Base-by-base conservation (phyloP, 768 basidiomycete species). In the Termitomyces sp. region DNA sequence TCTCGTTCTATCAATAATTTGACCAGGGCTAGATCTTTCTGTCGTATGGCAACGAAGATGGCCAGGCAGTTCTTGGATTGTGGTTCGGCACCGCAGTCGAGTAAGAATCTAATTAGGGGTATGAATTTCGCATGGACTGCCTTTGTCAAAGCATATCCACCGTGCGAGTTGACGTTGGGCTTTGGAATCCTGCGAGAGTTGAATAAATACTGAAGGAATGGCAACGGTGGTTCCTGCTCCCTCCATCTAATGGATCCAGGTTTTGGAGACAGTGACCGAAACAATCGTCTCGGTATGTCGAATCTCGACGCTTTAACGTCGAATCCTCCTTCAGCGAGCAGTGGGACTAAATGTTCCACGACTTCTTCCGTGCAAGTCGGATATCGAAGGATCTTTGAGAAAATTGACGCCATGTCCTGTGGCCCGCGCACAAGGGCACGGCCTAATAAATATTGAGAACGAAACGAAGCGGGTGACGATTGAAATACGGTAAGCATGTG, bases 71-170 rank as follows among this genome's bases (percentile, higher is more conserved):
- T 67, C 62, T 87, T 88, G 58, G 70, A 69, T 5, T 64, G 64
- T 0, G 94, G 93, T 11, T 85, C 86, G 0, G 91, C 93, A 3
- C 84, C 87, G 19, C 84, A 73, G 2, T 74, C 71, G 47, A 97
- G 81, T 15, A 98, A 76, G 60, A 90, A 85, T 22, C 68, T 72
- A 1, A 93, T 74, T 8, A 97, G 79, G 3, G 85, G 83, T 1
- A 76, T 53, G 58, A 86, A 85, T 21, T 74, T 73, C 0, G 80
- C 83, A 37, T 85, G 75, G 1, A 93, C 89, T 1, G 94, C 92
- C 60, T 81, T 84, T 15, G 83, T 84, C 40, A 97, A 81, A 0
- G 88, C 85, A 64, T 94, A 97, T 1, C 94, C 95, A 2, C 80
- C 76, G 67, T 90, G 77, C 8, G 88, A 81, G 66, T 95, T 82